Percentiles rank a stretch among this genome's conserved stretches.
phyloP scores from a whole-genome alignment of 192 early-diverging fungal species.

The Backusella psychrophila region DNA sequence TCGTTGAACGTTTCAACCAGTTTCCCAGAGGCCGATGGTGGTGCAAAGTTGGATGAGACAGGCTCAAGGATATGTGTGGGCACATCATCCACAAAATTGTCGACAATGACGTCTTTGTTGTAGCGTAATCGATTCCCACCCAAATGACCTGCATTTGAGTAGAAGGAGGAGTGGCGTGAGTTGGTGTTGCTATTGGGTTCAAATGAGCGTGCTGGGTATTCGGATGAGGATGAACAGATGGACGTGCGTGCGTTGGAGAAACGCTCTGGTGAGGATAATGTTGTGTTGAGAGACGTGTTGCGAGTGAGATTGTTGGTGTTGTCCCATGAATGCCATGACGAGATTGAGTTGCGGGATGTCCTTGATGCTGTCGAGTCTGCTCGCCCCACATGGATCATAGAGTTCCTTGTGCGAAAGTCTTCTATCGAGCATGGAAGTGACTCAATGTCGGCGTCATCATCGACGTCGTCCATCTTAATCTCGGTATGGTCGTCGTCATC shows the following conservation, averaged over 20 bases:
- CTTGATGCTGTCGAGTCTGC: slow-evolving; percentile 27
- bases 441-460: slow-evolving; percentile 14
- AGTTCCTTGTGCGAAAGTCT: not conserved
- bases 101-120: not conserved
- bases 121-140: not conserved
- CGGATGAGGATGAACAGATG: not conserved
- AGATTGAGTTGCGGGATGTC: slow-evolving; percentile 13
- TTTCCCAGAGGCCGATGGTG: not conserved
- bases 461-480: not conserved
- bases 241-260: not conserved
- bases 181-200: no score
- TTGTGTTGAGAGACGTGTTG: slow-evolving; percentile 27
- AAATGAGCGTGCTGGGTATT: not conserved
- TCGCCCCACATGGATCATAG: slow-evolving; percentile 3
- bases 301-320: slow-evolving; percentile 11
- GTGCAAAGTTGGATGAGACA: not conserved
- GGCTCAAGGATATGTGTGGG: slow-evolving; percentile 9
- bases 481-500: not conserved
- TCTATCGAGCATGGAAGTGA: not conserved
- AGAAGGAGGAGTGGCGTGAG: not conserved
- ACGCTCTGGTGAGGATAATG: slow-evolving; percentile 8
- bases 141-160: not conserved
- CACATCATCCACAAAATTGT: not conserved
- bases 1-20: not conserved
- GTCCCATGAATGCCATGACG: slow-evolving; percentile 26